Base-by-base conservation (phyloP, 371 early-diverging fungal species). In the Parasitella parasitica region DNA sequence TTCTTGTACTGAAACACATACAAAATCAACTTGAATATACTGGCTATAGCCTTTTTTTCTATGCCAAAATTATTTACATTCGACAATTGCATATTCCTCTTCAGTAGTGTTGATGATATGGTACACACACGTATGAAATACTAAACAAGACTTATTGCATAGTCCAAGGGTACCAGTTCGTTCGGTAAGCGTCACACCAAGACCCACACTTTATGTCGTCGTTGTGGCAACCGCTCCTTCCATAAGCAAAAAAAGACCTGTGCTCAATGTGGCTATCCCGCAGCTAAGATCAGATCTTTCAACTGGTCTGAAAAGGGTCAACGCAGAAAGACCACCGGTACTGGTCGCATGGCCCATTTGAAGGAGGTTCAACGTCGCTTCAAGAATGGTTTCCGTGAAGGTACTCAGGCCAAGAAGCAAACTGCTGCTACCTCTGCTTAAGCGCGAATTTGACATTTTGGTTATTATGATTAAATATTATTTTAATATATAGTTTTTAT, bases 111-210 rank as follows among this genome's bases (percentile, higher is more conserved):
- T 54, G 54, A 36, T 37, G 54, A 54, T 54, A n/a, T 35, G n/a
- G 11, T 30, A 3, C 1, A 22, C n/a, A n/a, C n/a, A n/a, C n/a
- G n/a, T n/a, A 51, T 28, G 16, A 11, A 16, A 30, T 51, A 51
- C 30, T 51, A 51, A 30, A 51, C 18, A 30, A 9, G 6, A 50
- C 4, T n/a, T 28, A 3, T 38, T n/a, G 20, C 54, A 65, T 77
- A 92, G 97, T 90, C 95, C 75, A 99, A 98, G 91, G 99, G 99
- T 91, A 99, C 99, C 75, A 87, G 94, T 71, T 91, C 95, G 78
- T 96, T 98, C 88, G 99, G 99, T 93, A 98, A 96, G 87, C 94
- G 97, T 79, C 97, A 98, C 91, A 95, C 92, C 89, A 97, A 97
- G 90, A 92, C 98, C 71, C 99, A 98, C 93, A 90, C 93, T 51